Evolutionary conservation across 179 eudicot genomes (phyloP), one percentile per base, ranked within the genome.

Genomic region (Amaranthus tricolor): DNA sequence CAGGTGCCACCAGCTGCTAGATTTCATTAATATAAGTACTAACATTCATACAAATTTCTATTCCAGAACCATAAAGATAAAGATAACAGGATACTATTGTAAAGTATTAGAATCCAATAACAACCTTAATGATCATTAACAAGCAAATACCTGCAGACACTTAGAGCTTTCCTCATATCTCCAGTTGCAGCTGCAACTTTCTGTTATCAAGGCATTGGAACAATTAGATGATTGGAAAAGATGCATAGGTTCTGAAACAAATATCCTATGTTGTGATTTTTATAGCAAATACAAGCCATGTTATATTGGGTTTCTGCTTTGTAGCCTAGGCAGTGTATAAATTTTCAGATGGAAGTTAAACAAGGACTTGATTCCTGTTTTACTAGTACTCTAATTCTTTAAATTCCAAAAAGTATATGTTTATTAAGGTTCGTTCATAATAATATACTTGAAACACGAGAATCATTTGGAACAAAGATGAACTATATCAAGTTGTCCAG

Each of bases 111-210:
- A 17, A 48, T 19, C 52, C 31, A 45, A 9, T 4, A 6, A 52
- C 62, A 72, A 16, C 20, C 2, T 16, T 45, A 5, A 12, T 48
- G 57, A 62, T 15, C 16, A 15, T 43, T 6, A 21, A 64, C 68
- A 48, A 64, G 54, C 47, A 71, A 82, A 58, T 73, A 95, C 98
- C 98, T 93, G 92, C 99, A 95, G 24, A 95, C 81, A 63, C 86
- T 81, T 24, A 93, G 88, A 71, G 97, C 99, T 86, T 91, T 93
- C 84, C 99, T 87, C 98, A 93, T 88, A 75, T 95, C 98, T 64
- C 99, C 98, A 74, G 99, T 93, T 72, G 96, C 97, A 70, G 98
- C 91, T 40, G 99, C 99, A 73, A 93, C 99, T 91, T 84, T 95
- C 99, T 93, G 90, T 73, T 79, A 84, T 47, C 71, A 50, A 83